A percentile compares a stretch with the other conserved stretches of the same genome.
phyloP scores from a whole-genome alignment of 192 early-diverging fungal species.

The Powellomyces hirtus region DNA sequence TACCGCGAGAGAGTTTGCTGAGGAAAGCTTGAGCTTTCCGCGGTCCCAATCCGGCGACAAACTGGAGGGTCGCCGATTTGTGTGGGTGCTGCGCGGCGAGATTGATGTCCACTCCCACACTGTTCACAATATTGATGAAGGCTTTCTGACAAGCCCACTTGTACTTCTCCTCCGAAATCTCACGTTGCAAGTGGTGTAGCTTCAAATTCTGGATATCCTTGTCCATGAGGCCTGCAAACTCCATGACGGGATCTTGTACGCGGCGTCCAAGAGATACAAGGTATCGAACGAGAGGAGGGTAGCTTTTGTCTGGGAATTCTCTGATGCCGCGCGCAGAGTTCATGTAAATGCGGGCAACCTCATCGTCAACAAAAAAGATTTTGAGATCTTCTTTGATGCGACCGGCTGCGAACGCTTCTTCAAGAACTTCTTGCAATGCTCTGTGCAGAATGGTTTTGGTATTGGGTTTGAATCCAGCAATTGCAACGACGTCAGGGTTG shows the following conservation, averaged over 20 bases:
- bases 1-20: slow-evolving; percentile 44
- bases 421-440: slow-evolving; percentile 51
- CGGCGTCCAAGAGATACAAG: slow-evolving; percentile 79
- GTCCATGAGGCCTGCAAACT: slow-evolving; percentile 75
- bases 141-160: slow-evolving; percentile 75
- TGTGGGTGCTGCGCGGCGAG: slow-evolving; percentile 66
- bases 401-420: not conserved
- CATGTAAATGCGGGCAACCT: slow-evolving; percentile 82
- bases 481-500: slow-evolving; percentile 73
- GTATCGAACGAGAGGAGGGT: slow-evolving; percentile 74
- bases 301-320: slow-evolving; percentile 63
- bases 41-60: slow-evolving; percentile 90
- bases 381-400: slow-evolving; percentile 9
- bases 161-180: slow-evolving; percentile 67
- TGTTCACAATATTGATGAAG: slow-evolving; percentile 81
- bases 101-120: slow-evolving; percentile 88
- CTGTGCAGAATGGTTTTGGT: slow-evolving; percentile 71
- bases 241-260: slow-evolving; percentile 79
- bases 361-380: slow-evolving; percentile 81
- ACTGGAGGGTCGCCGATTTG: slow-evolving; percentile 71
- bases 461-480: slow-evolving; percentile 73
- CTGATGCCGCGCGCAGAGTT: slow-evolving; percentile 67
- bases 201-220: slow-evolving; percentile 47
- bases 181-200: slow-evolving; percentile 73
- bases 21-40: slow-evolving; percentile 84